These are phyloP conservation scores for Spergularia azorica DNA, from an alignment of 179 eudicot genomes.

Conservation along the genomic window DNA sequence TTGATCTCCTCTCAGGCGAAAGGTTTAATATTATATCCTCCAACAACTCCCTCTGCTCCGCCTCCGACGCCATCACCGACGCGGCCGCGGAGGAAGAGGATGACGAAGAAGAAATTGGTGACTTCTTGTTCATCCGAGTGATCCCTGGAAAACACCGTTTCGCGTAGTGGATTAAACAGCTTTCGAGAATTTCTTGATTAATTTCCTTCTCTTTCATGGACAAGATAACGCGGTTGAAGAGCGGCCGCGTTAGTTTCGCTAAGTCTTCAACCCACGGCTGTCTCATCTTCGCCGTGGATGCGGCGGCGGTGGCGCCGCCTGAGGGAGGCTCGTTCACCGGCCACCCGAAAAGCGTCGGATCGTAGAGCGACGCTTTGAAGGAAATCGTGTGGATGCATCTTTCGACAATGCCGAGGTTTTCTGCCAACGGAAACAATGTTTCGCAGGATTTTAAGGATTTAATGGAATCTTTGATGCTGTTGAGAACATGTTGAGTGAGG, in stretches of 20 bases:
- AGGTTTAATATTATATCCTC: constrained; percentile 57
- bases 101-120: constrained; percentile 11
- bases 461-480: constrained; percentile 52
- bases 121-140: constrained; percentile 53
- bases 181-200: constrained; percentile 66
- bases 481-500: constrained; percentile 52
- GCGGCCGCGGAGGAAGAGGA: constrained; percentile 15
- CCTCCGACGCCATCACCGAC: constrained; percentile 52
- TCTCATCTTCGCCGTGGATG: neutral
- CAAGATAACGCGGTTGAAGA: constrained; percentile 56
- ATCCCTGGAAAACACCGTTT: constrained; percentile 71
- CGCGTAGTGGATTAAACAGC: constrained; percentile 61
- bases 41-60: constrained; percentile 69
- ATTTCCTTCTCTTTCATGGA: constrained; percentile 56
- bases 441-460: constrained; percentile 68
- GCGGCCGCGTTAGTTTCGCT: constrained; percentile 37
- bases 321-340: constrained; percentile 56
- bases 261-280: constrained; percentile 78
- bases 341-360: constrained; percentile 88
- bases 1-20: constrained; percentile 44
- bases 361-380: constrained; percentile 52
- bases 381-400: constrained; percentile 68
- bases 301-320: neutral
- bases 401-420: constrained; percentile 63
- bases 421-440: constrained; percentile 55